These are phyloP conservation scores for Xerocomellus chrysenteron DNA, from an alignment of 768 basidiomycete species.

Conservation along the genomic window DNA sequence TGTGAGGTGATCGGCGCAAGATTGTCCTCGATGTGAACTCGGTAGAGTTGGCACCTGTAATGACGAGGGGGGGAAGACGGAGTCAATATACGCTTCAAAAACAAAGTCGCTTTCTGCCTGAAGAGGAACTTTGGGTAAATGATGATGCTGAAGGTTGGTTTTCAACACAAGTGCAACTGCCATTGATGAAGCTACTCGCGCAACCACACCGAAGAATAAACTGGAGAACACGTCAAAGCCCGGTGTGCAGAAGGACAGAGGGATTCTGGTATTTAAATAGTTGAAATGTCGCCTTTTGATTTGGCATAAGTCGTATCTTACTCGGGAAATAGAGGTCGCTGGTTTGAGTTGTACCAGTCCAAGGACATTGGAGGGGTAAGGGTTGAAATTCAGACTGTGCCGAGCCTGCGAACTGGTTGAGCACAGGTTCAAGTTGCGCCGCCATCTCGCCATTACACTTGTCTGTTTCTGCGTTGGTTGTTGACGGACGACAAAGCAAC, in stretches of 20 bases:
- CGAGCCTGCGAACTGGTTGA: slow-evolving; percentile 30
- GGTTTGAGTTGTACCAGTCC: background rate
- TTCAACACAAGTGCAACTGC: background rate
- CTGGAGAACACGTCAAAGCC: background rate
- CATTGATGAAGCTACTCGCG: background rate
- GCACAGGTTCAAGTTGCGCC: slow-evolving; percentile 16
- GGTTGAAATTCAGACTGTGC: slow-evolving; percentile 43
- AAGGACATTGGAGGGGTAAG: too few species aligned
- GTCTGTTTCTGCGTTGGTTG: slow-evolving; percentile 35
- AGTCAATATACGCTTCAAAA: too few species aligned
- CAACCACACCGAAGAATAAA: too few species aligned
- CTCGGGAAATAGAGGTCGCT: background rate
- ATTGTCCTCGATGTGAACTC: too few species aligned
- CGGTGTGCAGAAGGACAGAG: background rate
- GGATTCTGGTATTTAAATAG: too few species aligned
- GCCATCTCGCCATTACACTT: slow-evolving; percentile 9
- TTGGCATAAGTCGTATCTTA: background rate
- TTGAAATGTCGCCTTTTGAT: too few species aligned
- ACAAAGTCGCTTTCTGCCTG: too few species aligned
- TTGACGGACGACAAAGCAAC: slow-evolving; percentile 35
- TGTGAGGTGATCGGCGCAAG: slow-evolving; percentile 20
- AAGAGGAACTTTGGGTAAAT: too few species aligned
- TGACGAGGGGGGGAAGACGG: too few species aligned
- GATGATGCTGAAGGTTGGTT: background rate
- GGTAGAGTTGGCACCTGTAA: background rate